These are phyloP conservation scores for Fusarium solani-melongenae DNA, from an alignment of 2,329 filamentous ascomycete species.

Conservation along the genomic window DNA sequence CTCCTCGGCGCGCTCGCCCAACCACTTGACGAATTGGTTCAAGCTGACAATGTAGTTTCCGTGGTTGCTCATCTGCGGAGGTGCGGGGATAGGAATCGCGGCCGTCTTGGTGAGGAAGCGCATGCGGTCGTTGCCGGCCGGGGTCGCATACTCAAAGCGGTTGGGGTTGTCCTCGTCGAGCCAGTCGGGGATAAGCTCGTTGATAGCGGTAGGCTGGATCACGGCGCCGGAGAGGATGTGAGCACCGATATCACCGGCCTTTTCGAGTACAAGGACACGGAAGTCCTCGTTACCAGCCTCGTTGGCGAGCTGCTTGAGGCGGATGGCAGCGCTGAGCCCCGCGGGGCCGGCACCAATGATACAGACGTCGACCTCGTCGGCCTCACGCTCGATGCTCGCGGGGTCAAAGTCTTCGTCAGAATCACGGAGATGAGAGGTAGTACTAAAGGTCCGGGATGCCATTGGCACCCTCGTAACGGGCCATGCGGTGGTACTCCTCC, in stretches of 20 bases:
- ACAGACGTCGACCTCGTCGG: conserved; percentile 94
- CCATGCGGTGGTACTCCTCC: conserved; percentile 28
- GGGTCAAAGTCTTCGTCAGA: conserved; percentile 70
- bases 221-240: conserved; percentile 98
- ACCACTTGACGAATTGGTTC: conserved; percentile 95
- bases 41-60: conserved; percentile 98
- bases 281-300: conserved; percentile 97
- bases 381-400: conserved; percentile 80
- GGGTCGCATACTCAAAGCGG: conserved; percentile 87
- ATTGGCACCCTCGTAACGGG: conserved; percentile 34
- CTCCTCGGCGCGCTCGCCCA: conserved; percentile 96
- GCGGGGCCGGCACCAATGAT: conserved; percentile 97
- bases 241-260: conserved; percentile 92
- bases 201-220: conserved; percentile 86
- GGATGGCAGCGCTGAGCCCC: conserved; percentile 91
- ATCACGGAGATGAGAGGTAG: conserved; percentile 41
- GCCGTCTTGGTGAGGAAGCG: conserved; percentile 87
- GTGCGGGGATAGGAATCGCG: conserved; percentile 83
- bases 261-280: conserved; percentile 90
- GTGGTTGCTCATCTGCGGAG: conserved; percentile 97
- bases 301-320: conserved; percentile 93
- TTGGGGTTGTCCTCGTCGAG: conserved; percentile 87
- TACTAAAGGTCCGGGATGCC: conserved; percentile 52
- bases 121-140: conserved; percentile 88
- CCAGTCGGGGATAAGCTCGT: conserved; percentile 95